A percentile compares a stretch with the other conserved stretches of the same genome.
These are phyloP conservation scores for Pleurotus sapidus DNA, from an alignment of 768 basidiomycete species.

Conservation along the genomic window DNA sequence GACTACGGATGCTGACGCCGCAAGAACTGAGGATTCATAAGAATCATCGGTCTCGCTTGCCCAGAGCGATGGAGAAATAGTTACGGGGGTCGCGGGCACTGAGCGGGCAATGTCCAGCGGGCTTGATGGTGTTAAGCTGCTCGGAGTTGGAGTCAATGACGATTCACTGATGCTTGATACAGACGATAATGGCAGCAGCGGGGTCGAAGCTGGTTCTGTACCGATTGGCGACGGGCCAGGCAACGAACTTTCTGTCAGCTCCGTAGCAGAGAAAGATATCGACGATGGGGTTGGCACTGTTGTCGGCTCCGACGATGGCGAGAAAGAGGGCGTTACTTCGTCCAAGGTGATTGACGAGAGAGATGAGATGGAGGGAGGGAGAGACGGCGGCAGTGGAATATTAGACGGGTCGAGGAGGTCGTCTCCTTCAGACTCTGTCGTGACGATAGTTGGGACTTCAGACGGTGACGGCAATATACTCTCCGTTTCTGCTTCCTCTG, in stretches of 20 bases:
- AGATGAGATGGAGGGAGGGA: slow-evolving; percentile 21
- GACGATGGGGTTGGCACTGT: slow-evolving; percentile 29
- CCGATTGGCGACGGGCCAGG: slow-evolving; percentile 4
- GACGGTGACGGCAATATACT: slow-evolving; percentile 18
- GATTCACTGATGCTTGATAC: slow-evolving; percentile 36
- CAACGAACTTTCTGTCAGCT: slow-evolving; percentile 21
- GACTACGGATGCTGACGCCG: slow-evolving; percentile 62
- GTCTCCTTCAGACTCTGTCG: slow-evolving; percentile 10
- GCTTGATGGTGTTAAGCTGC: slow-evolving; percentile 21
- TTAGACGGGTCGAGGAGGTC: neutral
- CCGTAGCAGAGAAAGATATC: slow-evolving; percentile 21
- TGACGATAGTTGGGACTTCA: slow-evolving; percentile 16
- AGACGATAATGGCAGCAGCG: slow-evolving; percentile 24
- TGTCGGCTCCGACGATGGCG: neutral
- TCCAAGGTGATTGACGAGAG: slow-evolving; percentile 13
- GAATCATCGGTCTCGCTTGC: slow-evolving; percentile 62
- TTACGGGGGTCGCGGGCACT: slow-evolving; percentile 3
- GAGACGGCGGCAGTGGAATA: slow-evolving; percentile 15
- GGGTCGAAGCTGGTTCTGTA: slow-evolving; percentile 22
- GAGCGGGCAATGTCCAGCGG: neutral
- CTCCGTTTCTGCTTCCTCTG: slow-evolving; percentile 3
- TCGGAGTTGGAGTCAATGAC: slow-evolving; percentile 32
- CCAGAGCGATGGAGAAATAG: slow-evolving; percentile 41
- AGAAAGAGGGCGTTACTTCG: slow-evolving; percentile 13
- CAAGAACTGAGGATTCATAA: slow-evolving; percentile 75